These are phyloP conservation scores for Fusarium xyrophilum DNA, from an alignment of 2,329 filamentous ascomycete species.

Conservation along the genomic window DNA sequence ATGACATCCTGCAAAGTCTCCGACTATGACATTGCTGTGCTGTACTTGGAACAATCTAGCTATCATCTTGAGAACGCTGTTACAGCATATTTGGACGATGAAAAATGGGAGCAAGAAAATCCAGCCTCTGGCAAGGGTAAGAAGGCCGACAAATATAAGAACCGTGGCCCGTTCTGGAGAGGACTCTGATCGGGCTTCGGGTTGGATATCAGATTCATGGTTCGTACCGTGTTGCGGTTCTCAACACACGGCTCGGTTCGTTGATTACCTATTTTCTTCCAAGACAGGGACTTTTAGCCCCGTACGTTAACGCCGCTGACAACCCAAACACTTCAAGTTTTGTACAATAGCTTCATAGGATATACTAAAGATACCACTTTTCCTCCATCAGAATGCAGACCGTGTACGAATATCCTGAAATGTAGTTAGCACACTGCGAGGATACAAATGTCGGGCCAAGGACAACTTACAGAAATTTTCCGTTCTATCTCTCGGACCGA, in stretches of 20 bases:
- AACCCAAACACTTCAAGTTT: conserved; percentile 36
- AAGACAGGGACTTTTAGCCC: conserved; percentile 39
- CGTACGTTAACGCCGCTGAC: conserved; percentile 43
- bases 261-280: conserved; percentile 39
- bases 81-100: conserved; percentile 71
- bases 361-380: conserved; percentile 37
- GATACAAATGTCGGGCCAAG: background rate
- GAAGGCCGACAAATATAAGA: conserved; percentile 43
- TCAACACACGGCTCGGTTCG: conserved; percentile 36
- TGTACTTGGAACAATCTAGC: conserved; percentile 74
- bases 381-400: conserved; percentile 59
- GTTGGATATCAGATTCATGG: conserved; percentile 42
- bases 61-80: conserved; percentile 73
- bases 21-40: conserved; percentile 76
- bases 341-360: conserved; percentile 40
- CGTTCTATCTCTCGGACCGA: conserved; percentile 93
- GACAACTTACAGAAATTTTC: conserved; percentile 74
- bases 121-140: conserved; percentile 49
- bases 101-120: conserved; percentile 76
- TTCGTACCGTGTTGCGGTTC: conserved; percentile 38
- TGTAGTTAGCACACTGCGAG: conserved; percentile 35
- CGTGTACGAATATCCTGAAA: conserved; percentile 64
- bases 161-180: conserved; percentile 45
- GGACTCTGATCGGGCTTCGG: conserved; percentile 35
- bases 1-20: conserved; percentile 81